Evolutionary conservation across 2,329 filamentous ascomycete species (phyloP), one percentile per base, ranked within the genome.

Genomic region (Albifimbria verrucaria): DNA sequence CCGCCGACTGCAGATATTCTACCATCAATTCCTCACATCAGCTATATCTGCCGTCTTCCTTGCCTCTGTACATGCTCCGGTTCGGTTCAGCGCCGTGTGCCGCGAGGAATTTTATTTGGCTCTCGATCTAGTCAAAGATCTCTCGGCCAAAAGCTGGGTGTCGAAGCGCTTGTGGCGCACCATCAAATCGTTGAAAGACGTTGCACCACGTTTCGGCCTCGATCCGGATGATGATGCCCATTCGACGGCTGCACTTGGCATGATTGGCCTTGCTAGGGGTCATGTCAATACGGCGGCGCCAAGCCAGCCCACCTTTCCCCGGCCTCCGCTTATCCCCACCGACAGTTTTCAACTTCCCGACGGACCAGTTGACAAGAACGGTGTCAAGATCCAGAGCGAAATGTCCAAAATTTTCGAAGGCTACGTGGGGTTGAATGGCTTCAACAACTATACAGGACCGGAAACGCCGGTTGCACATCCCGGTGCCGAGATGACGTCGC

Each of bases 91-190:
- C 60, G 74, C 79, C 10, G 70, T 77, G 22, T 90, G 87, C 57
- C 80, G 88, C 18, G 83, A 88, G 44, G 89, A 92, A 67, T 92
- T 92, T 64, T 90, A 91, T 72, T 84, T 88, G 78, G 88, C 86
- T 0, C 78, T 92, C 1, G 87, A 90, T 51, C 75, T 92, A 3
- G 82, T 92, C 39, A 86, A 88, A 56, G 86, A 87, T 51, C 78
- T 92, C 52, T 89, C 85, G 3, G 81, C 82, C 25, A 85, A 86
- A 62, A 88, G 84, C 23, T 89, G 82, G 72, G 85, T 91, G 2
- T 87, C 84, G 6, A 85, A 88, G 59, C 79, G 88, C 1, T 72
- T 92, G 2, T 92, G 89, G 89, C 81, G 82, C 57, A 90, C 86
- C 0, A 84, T 91, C 50, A 79, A 80, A 43, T 83, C 85, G 0